These are phyloP conservation scores for Leptographium wingfieldii DNA, from an alignment of 2,329 filamentous ascomycete species.

Conservation along the genomic window DNA sequence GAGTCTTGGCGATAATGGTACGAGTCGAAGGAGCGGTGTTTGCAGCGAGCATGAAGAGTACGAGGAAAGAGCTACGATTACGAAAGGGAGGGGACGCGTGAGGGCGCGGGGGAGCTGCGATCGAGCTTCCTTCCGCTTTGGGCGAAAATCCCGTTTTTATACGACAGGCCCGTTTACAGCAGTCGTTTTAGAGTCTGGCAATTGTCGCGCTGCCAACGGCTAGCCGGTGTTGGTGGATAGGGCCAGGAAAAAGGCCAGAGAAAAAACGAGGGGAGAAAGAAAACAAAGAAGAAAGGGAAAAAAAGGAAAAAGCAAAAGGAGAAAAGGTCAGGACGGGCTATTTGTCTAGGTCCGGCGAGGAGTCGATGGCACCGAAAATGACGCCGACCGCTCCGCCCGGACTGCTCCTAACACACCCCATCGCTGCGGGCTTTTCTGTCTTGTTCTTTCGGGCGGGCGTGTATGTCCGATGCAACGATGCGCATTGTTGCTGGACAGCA, in stretches of 20 bases:
- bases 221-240: neutral
- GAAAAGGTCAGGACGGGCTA: neutral
- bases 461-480: neutral
- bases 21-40: neutral
- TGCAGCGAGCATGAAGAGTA: neutral
- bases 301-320: neutral
- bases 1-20: neutral
- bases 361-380: neutral
- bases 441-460: neutral
- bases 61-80: no score
- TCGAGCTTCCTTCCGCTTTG: constrained; percentile 3
- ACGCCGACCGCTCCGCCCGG: neutral
- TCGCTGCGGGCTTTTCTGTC: neutral
- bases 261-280: neutral
- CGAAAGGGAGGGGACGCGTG: neutral
- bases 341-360: neutral
- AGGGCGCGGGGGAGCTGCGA: neutral
- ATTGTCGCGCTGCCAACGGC: neutral
- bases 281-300: neutral
- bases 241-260: neutral
- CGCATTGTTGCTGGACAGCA: neutral
- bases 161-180: no score
- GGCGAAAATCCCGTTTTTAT: neutral
- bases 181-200: no score
- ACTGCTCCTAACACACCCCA: no score